Evolutionary conservation across 345 rosid species (phyloP), one percentile per base, ranked within the genome.

Genomic region (Kernera saxatilis): DNA sequence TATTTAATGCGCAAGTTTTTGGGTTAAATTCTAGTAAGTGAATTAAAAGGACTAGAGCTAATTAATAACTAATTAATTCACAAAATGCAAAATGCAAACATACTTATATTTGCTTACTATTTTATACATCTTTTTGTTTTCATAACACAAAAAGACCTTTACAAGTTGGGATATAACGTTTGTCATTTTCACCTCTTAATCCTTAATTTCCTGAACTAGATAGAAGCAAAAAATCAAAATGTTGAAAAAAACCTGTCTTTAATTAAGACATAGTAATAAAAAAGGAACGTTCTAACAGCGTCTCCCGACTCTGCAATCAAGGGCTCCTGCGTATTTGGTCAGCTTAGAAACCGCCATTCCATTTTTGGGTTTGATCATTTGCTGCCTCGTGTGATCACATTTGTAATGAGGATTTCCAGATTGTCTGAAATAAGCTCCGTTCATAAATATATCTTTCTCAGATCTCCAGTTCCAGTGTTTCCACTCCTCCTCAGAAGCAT

Each of bases 391-490:
- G 58, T 52, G 77, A 0, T 12, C 25, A 11, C 3, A 6, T n/a
- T 36, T 60, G 60, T 3, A 64, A 12, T 56, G 52, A 49, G 69
- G 85, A 22, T 70, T 67, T 2, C 89, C 88, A 2, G 87, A 86
- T 58, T 82, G 74, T 74, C 78, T 76, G 32, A 84, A 87, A 52
- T 49, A 72, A 0, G 93, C 93, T 52, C 89, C 93, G 15, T 90
- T 87, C 73, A 84, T 78, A 65, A 90, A 60, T 9, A 82, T 13
- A 63, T 90, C 96, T 46, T 83, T 84, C 27, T 86, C 86, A 22
- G 96, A 87, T 77, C 78, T 80, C 91, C 96, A 90, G 36, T 41
- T 70, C 96, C 96, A 87, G 0, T 81, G 69, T 46, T 65, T 83
- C 93, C 93, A 90, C 35, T 83, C 84, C 0, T 74, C 78, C 9